phyloP scores from a whole-genome alignment of 257 asterid genomes.

The Lycium ferocissimum region DNA sequence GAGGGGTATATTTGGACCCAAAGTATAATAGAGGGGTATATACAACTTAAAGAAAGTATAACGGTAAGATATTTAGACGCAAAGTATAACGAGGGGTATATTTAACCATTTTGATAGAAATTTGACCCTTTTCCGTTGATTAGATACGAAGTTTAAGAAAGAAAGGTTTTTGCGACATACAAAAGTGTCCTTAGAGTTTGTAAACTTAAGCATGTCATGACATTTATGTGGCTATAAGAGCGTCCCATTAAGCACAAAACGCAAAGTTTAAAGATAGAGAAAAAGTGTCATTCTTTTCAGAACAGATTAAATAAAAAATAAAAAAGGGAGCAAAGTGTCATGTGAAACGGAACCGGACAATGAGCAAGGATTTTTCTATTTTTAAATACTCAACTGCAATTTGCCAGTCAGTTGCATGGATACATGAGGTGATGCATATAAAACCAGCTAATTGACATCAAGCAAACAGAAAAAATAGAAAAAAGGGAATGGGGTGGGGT shows the following conservation, averaged over 20 bases:
- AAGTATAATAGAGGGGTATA: too few species aligned
- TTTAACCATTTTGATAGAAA: too few species aligned
- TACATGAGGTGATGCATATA: conserved; percentile 9
- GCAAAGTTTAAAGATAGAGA: background rate
- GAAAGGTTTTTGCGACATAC: background rate
- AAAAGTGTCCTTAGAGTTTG: background rate
- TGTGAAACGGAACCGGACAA: background rate
- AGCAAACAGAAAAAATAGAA: background rate
- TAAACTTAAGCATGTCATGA: background rate
- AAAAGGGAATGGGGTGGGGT: background rate
- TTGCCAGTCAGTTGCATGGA: background rate
- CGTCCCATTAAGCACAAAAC: background rate
- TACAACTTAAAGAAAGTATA: too few species aligned
- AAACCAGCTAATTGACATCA: conserved; percentile 14
- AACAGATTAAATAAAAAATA: background rate
- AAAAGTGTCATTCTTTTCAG: background rate
- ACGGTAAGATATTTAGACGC: too few species aligned
- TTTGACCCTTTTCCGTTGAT: too few species aligned
- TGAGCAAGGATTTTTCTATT: background rate
- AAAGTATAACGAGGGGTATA: too few species aligned
- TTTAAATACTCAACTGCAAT: background rate
- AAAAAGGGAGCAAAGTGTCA: background rate
- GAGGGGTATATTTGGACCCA: too few species aligned
- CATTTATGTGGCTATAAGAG: background rate
- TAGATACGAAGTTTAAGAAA: background rate